Percentiles rank a stretch among this genome's conserved stretches.
These are phyloP conservation scores for Mortierella antarctica DNA, from an alignment of 192 early-diverging fungal species.

Conservation along the genomic window DNA sequence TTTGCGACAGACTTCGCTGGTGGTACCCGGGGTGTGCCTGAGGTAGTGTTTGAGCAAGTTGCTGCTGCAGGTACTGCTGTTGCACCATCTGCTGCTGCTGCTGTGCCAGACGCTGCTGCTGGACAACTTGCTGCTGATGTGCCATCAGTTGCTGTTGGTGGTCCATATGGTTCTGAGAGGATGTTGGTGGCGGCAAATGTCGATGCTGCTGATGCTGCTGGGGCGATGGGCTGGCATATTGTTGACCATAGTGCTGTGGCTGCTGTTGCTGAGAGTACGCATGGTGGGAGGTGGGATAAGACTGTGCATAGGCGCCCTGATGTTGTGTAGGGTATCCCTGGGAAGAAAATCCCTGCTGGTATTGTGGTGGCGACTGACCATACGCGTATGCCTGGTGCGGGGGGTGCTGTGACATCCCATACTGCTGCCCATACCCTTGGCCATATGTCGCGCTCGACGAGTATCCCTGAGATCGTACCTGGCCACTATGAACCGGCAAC, in stretches of 20 bases:
- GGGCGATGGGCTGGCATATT: neutral
- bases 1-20: conserved; percentile 20
- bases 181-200: conserved; percentile 3
- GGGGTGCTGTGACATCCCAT: conserved; percentile 15
- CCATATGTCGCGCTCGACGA: conserved; percentile 1
- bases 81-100: conserved; percentile 16
- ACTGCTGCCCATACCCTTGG: conserved; percentile 18
- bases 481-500: neutral
- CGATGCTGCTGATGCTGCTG: conserved; percentile 3
- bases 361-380: conserved; percentile 6
- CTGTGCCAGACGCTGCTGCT: conserved; percentile 14
- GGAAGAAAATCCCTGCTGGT: conserved; percentile 13
- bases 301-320: conserved; percentile 6
- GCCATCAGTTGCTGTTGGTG: conserved; percentile 1
- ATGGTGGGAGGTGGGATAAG: conserved; percentile 2
- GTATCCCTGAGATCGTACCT: conserved; percentile 22
- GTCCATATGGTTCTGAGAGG: conserved; percentile 5
- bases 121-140: conserved; percentile 21
- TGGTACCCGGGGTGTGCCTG: conserved; percentile 13
- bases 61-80: conserved; percentile 19
- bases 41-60: neutral
- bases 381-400: conserved; percentile 15
- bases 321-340: conserved; percentile 14
- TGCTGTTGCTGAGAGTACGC: conserved; percentile 18
- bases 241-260: conserved; percentile 4